phyloP scores from a whole-genome alignment of 202 grass and related monocot genomes.

The Panicum virgatum region DNA sequence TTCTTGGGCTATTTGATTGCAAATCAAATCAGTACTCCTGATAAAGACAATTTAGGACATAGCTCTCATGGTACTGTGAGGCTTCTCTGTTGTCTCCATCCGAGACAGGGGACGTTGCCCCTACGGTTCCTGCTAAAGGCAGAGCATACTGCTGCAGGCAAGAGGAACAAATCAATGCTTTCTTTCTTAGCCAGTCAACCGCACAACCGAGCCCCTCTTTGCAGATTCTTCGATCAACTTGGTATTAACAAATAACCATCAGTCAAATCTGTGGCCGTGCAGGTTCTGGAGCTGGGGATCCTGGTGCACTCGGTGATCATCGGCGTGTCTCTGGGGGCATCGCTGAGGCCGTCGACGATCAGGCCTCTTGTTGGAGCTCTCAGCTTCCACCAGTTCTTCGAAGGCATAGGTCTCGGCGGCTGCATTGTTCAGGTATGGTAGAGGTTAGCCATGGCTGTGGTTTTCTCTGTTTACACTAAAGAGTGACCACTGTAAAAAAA shows the following conservation, averaged over 20 bases:
- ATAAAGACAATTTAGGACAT: not conserved
- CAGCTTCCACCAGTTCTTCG: slow-evolving; percentile 96
- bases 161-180: slow-evolving; percentile 12
- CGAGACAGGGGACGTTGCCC: not conserved
- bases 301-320: slow-evolving; percentile 89
- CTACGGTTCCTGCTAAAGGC: not conserved
- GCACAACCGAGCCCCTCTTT: not conserved
- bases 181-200: slow-evolving; percentile 14
- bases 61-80: not conserved
- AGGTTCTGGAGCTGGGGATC: slow-evolving; percentile 91
- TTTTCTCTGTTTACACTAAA: no score
- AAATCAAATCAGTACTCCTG: not conserved
- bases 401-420: slow-evolving; percentile 80
- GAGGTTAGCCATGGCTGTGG: no score
- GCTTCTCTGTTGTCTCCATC: slow-evolving; percentile 2
- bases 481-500: not conserved
- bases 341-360: slow-evolving; percentile 56
- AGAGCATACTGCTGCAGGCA: slow-evolving; percentile 31
- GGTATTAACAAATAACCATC: not conserved
- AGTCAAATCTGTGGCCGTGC: not conserved
- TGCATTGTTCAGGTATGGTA: slow-evolving; percentile 78
- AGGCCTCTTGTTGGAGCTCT: slow-evolving; percentile 79
- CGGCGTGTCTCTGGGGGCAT: slow-evolving; percentile 76
- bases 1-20: not conserved
- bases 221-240: slow-evolving; percentile 34